Evolutionary conservation across 1,284 basidiomycete genomes (phyloP), one percentile per base, ranked within the genome.

Genomic region (Heterobasidion occidentale): DNA sequence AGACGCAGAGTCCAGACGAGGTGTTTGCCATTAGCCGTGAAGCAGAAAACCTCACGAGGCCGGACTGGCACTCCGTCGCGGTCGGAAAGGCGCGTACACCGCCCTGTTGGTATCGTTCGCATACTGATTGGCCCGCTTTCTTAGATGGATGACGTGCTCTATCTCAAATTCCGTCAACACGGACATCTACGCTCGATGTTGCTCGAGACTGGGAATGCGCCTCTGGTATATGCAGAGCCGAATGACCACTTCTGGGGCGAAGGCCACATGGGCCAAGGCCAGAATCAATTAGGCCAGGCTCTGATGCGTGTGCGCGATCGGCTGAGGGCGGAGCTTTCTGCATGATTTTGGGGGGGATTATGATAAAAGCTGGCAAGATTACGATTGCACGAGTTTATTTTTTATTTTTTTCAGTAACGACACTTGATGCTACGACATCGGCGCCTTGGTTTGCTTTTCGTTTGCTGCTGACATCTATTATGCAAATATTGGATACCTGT

Each of bases 161-260:
- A 77, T 58, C 60, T 73, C 55, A 89, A 88, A 63, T 81, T 88
- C 64, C 73, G 73, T 46, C 86, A 88, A 68, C 80, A 88, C 62
- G 70, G 73, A 1, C 64, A 72, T 12, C 62, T 87, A 51, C 73
- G 77, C 20, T 54, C 58, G 38, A 62, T 77, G 58, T 71, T 88
- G 8, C 65, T 83, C 17, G 62, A 68, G 35, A 85, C 84, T 2
- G 77, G 74, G 3, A 59, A 73, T n/a, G 67, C 70, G 3, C 69
- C 71, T 9, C 68, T 88, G 46, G 62, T 84, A 7, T 83, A 78
- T 62, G 67, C 70, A 15, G 81, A 83, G 60, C 63, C 68, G 9
- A 66, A 69, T 12, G 80, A 84, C 64, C 45, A 62, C 15, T 82
- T 77, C 60, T 87, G 83, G 83, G 86, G 84, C 7, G 75, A 76